Evolutionary conservation across 768 basidiomycete species (phyloP), one percentile per base, ranked within the genome.

Genomic region (Lyophyllum semitale): DNA sequence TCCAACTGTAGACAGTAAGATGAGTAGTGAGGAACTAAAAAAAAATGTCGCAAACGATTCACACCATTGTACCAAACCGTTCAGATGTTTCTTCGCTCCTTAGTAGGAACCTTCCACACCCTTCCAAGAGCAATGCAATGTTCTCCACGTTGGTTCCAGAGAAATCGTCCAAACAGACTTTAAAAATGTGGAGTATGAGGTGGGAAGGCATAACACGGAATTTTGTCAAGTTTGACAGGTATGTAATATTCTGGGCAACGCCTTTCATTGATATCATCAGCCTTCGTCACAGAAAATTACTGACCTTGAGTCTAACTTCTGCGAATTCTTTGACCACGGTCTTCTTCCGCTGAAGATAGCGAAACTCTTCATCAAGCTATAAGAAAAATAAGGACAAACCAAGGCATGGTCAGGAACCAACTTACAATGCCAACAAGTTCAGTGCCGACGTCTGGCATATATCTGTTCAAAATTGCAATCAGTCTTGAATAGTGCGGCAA

Each of bases 141-240:
- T 93, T 98, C 67, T 98, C 97, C 32, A 99, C 82, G 64, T 98
- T 99, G 18, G 86, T 85, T 2, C 91, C 92, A 1, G 88, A 87
- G 64, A 99, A 93, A 68, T 98, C 96, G 67, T 98, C 96, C 63
- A 98, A 75, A 71, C 93, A 96, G 48, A 96, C 94, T 83, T 98
- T 98, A 78, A 96, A 91, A 63, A 93, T 89, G 68, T 98, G 95
- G 44, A 99, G 75, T 63, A 98, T 93, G 53, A 96, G 78, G 68
- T 98, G 95, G 3, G 88, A 75, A 26, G 93, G 95, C 8, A 98
- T 91, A 20, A 98, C 85, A 35, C 83, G 78, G 71, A 98, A 98
- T 72, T 99, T 99, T n/a, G 95, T 95, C 63, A 99, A 74, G 70
- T 90, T 96, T 4, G 92, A 89, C 53, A 95, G 71, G 73, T 89